These are phyloP conservation scores for Sclerotinia nivalis DNA, from an alignment of 2,329 filamentous ascomycete species.

Conservation along the genomic window DNA sequence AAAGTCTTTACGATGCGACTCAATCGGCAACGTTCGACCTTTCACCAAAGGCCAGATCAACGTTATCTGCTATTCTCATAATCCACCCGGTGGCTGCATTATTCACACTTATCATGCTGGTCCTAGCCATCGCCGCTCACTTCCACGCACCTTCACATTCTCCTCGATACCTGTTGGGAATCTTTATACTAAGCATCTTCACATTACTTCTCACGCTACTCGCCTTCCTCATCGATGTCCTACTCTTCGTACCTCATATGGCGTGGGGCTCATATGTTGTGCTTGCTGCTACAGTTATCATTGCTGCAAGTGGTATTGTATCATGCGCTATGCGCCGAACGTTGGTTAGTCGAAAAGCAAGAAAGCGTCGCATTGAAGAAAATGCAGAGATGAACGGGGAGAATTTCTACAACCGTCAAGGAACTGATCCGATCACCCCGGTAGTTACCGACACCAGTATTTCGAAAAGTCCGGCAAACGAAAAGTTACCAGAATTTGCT, in stretches of 20 bases:
- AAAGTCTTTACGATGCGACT: conserved; percentile 32
- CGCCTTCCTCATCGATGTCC: conserved; percentile 88
- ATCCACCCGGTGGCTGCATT: conserved; percentile 90
- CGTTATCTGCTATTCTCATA: conserved; percentile 85
- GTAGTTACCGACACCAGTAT: conserved; percentile 55
- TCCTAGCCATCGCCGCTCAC: conserved; percentile 77
- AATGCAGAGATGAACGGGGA: conserved; percentile 97
- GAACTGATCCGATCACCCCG: conserved; percentile 38
- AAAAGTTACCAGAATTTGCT: conserved; percentile 57
- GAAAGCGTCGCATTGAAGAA: conserved; percentile 85
- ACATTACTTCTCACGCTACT: conserved; percentile 81
- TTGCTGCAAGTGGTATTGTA: conserved; percentile 77
- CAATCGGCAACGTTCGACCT: conserved; percentile 54
- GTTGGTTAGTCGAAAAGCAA: conserved; percentile 86
- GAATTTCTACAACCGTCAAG: conserved; percentile 78
- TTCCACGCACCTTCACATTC: conserved; percentile 88
- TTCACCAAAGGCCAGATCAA: conserved; percentile 53
- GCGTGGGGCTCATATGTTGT: conserved; percentile 95
- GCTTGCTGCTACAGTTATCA: conserved; percentile 81
- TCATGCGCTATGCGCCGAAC: conserved; percentile 95
- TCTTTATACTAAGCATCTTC: conserved; percentile 84
- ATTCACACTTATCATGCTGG: conserved; percentile 80
- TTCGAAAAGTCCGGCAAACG: conserved; percentile 54
- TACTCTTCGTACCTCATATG: conserved; percentile 92
- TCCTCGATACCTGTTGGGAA: conserved; percentile 77